phyloP scores from a whole-genome alignment of 2,329 filamentous ascomycete genomes.

The Sphaerulina vaccinii region DNA sequence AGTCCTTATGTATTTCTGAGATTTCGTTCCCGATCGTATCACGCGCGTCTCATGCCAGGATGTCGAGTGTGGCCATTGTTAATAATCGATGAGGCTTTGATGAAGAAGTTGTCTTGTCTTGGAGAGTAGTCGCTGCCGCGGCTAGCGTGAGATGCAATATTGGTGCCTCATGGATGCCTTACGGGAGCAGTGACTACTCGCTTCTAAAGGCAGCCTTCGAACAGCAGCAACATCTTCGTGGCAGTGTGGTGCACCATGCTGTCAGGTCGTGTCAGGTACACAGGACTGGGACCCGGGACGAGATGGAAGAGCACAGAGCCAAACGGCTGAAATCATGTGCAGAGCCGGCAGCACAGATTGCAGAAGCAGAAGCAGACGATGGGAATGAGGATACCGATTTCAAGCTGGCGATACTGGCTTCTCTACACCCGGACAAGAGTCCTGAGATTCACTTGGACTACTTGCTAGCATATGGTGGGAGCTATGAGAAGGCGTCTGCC shows the following conservation, averaged over 20 bases:
- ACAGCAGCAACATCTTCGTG: no score
- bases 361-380: constrained; percentile 23
- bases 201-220: no score
- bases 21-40: no score
- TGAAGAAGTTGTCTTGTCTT: no score
- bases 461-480: constrained; percentile 74
- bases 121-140: constrained; percentile 4
- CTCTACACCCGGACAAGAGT: constrained; percentile 65
- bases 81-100: no score
- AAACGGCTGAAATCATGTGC: constrained; percentile 23
- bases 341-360: constrained; percentile 7
- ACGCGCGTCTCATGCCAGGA: no score
- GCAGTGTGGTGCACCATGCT: not conserved
- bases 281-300: not conserved
- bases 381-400: constrained; percentile 82
- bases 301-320: constrained; percentile 22
- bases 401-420: constrained; percentile 80
- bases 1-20: no score
- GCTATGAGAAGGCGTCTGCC: constrained; percentile 63
- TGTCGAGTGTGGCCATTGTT: no score
- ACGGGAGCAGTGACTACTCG: not conserved
- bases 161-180: not conserved
- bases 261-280: not conserved
- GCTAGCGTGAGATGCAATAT: not conserved
- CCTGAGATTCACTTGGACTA: constrained; percentile 73